These are phyloP conservation scores for Talinum fruticosum DNA, from an alignment of 148 eudicot species.

Conservation along the genomic window DNA sequence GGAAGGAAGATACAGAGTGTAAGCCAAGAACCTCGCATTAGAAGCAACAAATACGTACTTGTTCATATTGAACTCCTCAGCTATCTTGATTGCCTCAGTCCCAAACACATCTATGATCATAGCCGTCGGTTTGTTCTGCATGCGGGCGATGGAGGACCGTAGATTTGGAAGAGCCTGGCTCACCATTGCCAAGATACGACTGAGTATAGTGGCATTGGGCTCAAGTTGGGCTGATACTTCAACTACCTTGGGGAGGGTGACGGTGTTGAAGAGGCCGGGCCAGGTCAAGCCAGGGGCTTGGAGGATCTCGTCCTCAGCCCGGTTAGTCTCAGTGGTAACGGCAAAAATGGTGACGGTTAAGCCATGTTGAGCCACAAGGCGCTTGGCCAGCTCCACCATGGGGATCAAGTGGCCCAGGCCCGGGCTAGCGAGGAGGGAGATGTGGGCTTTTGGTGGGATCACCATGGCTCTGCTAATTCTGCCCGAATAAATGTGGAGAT, in stretches of 20 bases:
- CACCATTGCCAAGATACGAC: constrained; percentile 28
- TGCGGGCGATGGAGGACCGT: constrained; percentile 21
- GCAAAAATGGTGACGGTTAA: constrained; percentile 37
- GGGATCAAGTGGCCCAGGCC: constrained; percentile 61
- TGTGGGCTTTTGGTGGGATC: constrained; percentile 28
- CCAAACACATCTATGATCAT: constrained; percentile 44
- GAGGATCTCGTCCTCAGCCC: constrained; percentile 29
- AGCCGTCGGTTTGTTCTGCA: constrained; percentile 35
- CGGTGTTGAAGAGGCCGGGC: constrained; percentile 24
- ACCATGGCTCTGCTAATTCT: constrained; percentile 9
- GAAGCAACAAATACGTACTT: constrained; percentile 40
- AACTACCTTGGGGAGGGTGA: constrained; percentile 36
- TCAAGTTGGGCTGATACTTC: neutral
- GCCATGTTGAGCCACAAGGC: constrained; percentile 36
- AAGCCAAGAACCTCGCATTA: constrained; percentile 34
- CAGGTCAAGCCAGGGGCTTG: constrained; percentile 20
- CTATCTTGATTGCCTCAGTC: constrained; percentile 37
- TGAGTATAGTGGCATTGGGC: constrained; percentile 4
- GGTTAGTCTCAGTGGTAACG: constrained; percentile 23
- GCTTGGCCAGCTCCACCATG: constrained; percentile 40
- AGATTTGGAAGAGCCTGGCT: constrained; percentile 29
- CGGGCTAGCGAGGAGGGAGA: constrained; percentile 47
- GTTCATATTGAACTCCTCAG: constrained; percentile 35
- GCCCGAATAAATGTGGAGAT: neutral
- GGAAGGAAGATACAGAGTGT: constrained; percentile 31